These are phyloP conservation scores for Aureobasidium sp. DNA, from an alignment of 2,329 filamentous ascomycete species.

Conservation along the genomic window DNA sequence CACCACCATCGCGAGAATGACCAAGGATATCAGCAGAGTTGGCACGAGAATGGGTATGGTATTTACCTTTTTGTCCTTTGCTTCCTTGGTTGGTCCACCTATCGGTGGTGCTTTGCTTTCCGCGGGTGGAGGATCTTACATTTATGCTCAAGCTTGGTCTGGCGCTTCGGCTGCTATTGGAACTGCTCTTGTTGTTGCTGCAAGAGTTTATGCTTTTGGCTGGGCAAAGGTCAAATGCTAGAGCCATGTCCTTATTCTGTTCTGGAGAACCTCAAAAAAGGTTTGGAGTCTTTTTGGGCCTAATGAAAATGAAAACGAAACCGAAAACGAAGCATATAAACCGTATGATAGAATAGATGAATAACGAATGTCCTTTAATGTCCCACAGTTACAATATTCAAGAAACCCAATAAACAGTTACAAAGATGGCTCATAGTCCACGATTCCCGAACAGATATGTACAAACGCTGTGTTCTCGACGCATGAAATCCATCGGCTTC, in stretches of 20 bases:
- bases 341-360: not conserved
- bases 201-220: slow-evolving; percentile 20
- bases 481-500: no score
- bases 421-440: no score
- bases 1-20: slow-evolving; percentile 34
- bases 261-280: not conserved
- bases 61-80: slow-evolving; percentile 36
- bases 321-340: no score
- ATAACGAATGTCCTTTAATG: not conserved
- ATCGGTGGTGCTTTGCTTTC: slow-evolving; percentile 39
- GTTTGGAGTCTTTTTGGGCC: not conserved
- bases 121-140: slow-evolving; percentile 30
- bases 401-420: no score
- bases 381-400: not conserved
- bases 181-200: slow-evolving; percentile 15
- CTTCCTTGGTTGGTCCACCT: slow-evolving; percentile 37
- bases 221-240: slow-evolving; percentile 15
- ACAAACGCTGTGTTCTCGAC: no score
- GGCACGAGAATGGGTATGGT: slow-evolving; percentile 42
- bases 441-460: no score
- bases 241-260: not conserved
- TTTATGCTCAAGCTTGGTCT: slow-evolving; percentile 36
- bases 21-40: slow-evolving; percentile 36
- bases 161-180: slow-evolving; percentile 21
- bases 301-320: not conserved